Evolutionary conservation across 352 stramenopile species (phyloP), one percentile per base, ranked within the genome.

Genomic region (Phytophthora syringae): DNA sequence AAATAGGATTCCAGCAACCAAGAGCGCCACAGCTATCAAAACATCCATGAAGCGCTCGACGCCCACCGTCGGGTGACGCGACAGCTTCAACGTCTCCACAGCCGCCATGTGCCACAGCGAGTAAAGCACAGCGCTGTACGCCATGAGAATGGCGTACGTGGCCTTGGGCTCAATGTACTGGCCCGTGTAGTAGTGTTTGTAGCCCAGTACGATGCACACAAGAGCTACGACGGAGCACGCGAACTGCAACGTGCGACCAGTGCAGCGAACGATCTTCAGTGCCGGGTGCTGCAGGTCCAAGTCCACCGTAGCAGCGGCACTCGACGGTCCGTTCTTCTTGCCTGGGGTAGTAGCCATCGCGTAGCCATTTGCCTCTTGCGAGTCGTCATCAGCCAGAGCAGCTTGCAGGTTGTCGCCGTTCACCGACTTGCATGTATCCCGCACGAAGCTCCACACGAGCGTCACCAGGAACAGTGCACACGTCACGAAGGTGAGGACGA

Each of bases 141-240:
- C 50, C 55, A 79, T 70, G 47, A 84, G 66, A 45, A 84, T 80
- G 13, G 61, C 63, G 64, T 71, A 84, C 21, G 61, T 79, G 48
- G 72, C 59, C 72, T 70, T 76, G 44, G 75, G 75, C 52, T 60
- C 67, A 10, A 80, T 45, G 68, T 80, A 83, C 54, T 80, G 74
- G 12, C 74, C 74, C 5, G 71, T 79, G 68, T 68, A 83, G 64
- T 83, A 83, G 53, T 76, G 74, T 27, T 70, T 72, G 71, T 80
- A 83, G 50, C 67, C 71, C 16, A 67, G 16, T 25, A 71, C 67
- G 9, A 67, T 76, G 55, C 48, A 70, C 15, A 80, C 45, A 11
- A 82, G 27, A 5, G 68, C 71, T 16, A 79, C 64, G 0, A 72
- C 30, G 0, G 74, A 74, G 64, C 51, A 71, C 16, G 55, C 67